phyloP scores from a whole-genome alignment of 768 basidiomycete genomes.

The Imleria badia region DNA sequence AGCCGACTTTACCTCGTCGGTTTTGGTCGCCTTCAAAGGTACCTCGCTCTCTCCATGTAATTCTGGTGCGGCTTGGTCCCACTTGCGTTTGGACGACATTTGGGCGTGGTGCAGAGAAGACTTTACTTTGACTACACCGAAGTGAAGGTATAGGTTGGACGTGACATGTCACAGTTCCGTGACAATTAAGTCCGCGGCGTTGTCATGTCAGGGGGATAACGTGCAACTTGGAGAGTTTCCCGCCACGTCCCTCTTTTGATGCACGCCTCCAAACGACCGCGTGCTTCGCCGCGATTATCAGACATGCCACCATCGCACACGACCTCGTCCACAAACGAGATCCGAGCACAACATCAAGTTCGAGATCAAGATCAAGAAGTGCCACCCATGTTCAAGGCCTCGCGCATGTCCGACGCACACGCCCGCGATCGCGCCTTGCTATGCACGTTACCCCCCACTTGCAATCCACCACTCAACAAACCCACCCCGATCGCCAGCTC shows the following conservation, averaged over 20 bases:
- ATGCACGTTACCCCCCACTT: conserved; percentile 83
- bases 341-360: background rate
- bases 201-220: background rate
- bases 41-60: conserved; percentile 38
- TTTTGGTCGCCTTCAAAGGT: conserved; percentile 46
- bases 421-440: conserved; percentile 43
- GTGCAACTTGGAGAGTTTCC: background rate
- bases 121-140: background rate
- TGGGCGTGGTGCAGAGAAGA: background rate
- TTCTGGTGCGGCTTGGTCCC: conserved; percentile 67
- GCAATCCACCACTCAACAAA: conserved; percentile 51
- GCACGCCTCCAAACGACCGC: conserved; percentile 34
- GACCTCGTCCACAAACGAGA: conserved; percentile 9
- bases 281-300: conserved; percentile 28
- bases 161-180: conserved; percentile 18
- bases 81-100: conserved; percentile 79
- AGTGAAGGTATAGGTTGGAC: background rate
- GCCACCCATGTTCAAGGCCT: conserved; percentile 33
- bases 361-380: conserved; percentile 19
- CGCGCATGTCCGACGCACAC: conserved; percentile 27
- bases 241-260: conserved; percentile 7
- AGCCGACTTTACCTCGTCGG: conserved; percentile 51
- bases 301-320: conserved; percentile 36
- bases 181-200: conserved; percentile 25
- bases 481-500: conserved; percentile 65